Conservation (phyloP, 495 filamentous ascomycete species). For the Podospora tetraspora region DNA sequence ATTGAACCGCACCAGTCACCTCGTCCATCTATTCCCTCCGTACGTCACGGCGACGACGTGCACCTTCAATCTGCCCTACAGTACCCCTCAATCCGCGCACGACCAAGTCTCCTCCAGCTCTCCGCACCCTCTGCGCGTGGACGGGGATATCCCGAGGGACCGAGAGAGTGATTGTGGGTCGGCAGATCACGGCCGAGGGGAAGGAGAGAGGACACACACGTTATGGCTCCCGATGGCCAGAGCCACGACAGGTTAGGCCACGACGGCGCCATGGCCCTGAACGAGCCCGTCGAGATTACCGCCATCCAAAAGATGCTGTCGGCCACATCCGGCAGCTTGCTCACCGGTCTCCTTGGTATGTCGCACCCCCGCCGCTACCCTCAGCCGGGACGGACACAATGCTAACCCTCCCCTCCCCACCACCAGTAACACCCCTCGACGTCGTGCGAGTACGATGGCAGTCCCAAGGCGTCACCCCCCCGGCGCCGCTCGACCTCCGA, state of each 20-base stretch:
- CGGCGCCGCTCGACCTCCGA: conserved; percentile 33
- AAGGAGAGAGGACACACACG: background rate
- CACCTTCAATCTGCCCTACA: background rate
- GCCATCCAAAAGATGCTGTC: conserved; percentile 88
- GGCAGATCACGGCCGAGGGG: conserved; percentile 1
- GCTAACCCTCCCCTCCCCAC: conserved; percentile 13
- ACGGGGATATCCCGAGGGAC: conserved; percentile 2
- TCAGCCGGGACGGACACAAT: conserved; percentile 3
- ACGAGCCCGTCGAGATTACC: conserved; percentile 57
- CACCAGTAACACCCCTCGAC: conserved; percentile 85
- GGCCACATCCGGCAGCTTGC: conserved; percentile 79
- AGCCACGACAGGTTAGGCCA: conserved; percentile 15
- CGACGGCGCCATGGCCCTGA: conserved; percentile 11
- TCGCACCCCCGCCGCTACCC: background rate
- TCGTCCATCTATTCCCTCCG: background rate
- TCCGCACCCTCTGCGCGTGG: conserved; percentile 5
- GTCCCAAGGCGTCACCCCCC: conserved; percentile 55
- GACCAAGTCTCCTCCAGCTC: conserved; percentile 1
- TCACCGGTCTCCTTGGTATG: conserved; percentile 85
- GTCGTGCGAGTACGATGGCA: conserved; percentile 94
- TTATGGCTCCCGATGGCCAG: conserved; percentile 12
- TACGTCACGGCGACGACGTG: background rate
- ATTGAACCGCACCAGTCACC: background rate
- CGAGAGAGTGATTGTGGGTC: background rate
- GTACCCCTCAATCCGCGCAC: background rate